Base-by-base conservation (phyloP, 805 yeast genomes). In the Hanseniaspora vineae region DNA sequence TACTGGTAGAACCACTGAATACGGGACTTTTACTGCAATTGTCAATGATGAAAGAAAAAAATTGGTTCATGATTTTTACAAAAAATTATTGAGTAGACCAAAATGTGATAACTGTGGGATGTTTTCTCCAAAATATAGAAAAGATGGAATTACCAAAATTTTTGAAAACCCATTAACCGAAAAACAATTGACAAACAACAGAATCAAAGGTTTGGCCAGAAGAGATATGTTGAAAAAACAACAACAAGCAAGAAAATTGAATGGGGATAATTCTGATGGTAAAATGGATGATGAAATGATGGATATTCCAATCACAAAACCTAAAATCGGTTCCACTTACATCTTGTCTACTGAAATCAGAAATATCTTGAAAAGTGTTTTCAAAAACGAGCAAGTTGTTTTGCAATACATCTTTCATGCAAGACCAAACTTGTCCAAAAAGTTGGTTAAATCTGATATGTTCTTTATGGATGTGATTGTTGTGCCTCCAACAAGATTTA, bases 91-190 rank as follows among this genome's bases (percentile, higher is more conserved):
- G 52, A 65, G 83, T 44, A 78, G 96, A 65, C 81, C 88, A 48
- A 84, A 81, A 65, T 92, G 99, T 76, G 95, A 86, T 58, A 88
- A 89, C 66, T 92, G 99, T 75, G 86, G 88, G 42, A 85, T 89
- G 95, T 85, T 72, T 65, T 87, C 96, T 42, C 97, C 99, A 48
- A 72, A 82, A 35, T 90, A 82, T 71, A 80, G 98, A 68, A 90
- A 89, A 59, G 99, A 92, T 62, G 98, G 98, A 0, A 82, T 79
- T 60, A 76, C 89, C 52, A 92, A 94, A 70, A 79, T 92, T 53
- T 92, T 92, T 59, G 97, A 92, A 68, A 80, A 80, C 54, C 79
- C 94, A 6, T 73, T 94, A 55, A 75, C 75, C 45, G 96, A 86
- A 45, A 86, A 86, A 62, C 96, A 90, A 63, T 59, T 76, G 46